These are phyloP conservation scores for Leishmania turanica DNA, from an alignment of 208 protist genomes.

Conservation along the genomic window DNA sequence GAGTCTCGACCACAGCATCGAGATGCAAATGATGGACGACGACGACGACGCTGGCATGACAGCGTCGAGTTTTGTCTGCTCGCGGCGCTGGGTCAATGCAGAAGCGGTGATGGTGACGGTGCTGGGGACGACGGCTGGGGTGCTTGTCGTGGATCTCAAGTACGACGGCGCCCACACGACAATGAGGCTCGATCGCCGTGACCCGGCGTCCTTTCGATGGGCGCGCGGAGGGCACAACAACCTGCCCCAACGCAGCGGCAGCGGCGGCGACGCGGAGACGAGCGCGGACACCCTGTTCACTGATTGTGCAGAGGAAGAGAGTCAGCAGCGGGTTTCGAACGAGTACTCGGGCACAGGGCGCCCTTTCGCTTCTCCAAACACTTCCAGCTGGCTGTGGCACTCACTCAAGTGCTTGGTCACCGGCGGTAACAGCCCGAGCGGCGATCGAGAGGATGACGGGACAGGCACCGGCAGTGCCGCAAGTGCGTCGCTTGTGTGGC, in stretches of 20 bases:
- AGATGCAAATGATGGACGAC: conserved; percentile 67
- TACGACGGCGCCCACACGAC: conserved; percentile 59
- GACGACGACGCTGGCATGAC: conserved; percentile 34
- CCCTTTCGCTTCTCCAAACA: conserved; percentile 3
- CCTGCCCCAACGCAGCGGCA: not conserved
- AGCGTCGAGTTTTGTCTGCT: conserved; percentile 67
- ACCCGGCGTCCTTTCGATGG: conserved; percentile 26
- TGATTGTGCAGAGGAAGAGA: conserved; percentile 2
- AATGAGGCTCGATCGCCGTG: conserved; percentile 47
- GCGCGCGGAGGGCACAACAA: conserved; percentile 25
- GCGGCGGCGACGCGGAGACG: not conserved
- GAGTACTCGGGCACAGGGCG: not conserved
- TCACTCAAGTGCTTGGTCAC: conserved; percentile 39
- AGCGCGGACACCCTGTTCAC: not conserved
- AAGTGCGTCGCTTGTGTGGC: conserved; percentile 9
- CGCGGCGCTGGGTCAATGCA: conserved; percentile 40
- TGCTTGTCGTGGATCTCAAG: conserved; percentile 69
- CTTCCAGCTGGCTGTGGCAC: conserved; percentile 7
- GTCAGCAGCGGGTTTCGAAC: conserved; percentile 2
- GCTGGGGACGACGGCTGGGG: conserved; percentile 57
- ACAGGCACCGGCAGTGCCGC: not conserved
- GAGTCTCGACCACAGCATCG: conserved; percentile 81
- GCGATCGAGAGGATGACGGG: not conserved
- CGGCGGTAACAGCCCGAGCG: not conserved
- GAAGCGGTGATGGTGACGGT: conserved; percentile 49